Base-by-base conservation (phyloP, 1,139 yeast species). In the Pichia sp. region DNA sequence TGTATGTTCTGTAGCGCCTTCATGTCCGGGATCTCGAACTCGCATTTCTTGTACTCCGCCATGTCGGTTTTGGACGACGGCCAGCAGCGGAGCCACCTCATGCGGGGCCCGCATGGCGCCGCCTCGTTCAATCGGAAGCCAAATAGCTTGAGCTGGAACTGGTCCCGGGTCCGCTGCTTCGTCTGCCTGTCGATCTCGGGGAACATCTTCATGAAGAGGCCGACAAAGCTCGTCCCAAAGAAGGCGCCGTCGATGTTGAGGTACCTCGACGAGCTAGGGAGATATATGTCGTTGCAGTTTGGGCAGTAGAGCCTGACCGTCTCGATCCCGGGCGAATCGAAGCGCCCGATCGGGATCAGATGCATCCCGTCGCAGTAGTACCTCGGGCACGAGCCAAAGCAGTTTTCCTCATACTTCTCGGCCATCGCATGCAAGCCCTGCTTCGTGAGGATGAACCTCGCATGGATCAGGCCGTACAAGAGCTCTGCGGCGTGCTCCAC, bases 151-250 rank as follows among this genome's bases (percentile, higher is more conserved):
- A 91, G 77, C 44, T 88, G 87, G 67, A 82, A 88, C 60, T 70
- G 74, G 55, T 75, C 76, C 67, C 77, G 78, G 61, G 80, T 80
- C 67, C 80, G 80, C 66, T 74, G 76, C 57, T 67, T 71, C 58
- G 77, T 71, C 65, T 74, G 76, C 58, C 73, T 71, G 60, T 84
- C 87, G 54, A 92, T 81, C 61, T 90, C 97, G 6, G 95, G 92
- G 72, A 85, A 91, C 79, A 90, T 87, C 68, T 90, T 88, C 55
- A 93, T 82, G 64, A 93, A 87, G 61, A 93, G 78, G 2, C 97
- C 98, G 0, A 97, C 95, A 73, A 93, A 93, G 34, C 96, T 85
- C 1, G 98, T 90, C 7, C 99, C 99, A 73, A 95, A 93, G 66
- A 86, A 93, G 0, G 98, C 97, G 4, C 99, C 99, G 70, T 93